phyloP scores from a whole-genome alignment of 2,329 filamentous ascomycete genomes.

The Fusarium scirpi region DNA sequence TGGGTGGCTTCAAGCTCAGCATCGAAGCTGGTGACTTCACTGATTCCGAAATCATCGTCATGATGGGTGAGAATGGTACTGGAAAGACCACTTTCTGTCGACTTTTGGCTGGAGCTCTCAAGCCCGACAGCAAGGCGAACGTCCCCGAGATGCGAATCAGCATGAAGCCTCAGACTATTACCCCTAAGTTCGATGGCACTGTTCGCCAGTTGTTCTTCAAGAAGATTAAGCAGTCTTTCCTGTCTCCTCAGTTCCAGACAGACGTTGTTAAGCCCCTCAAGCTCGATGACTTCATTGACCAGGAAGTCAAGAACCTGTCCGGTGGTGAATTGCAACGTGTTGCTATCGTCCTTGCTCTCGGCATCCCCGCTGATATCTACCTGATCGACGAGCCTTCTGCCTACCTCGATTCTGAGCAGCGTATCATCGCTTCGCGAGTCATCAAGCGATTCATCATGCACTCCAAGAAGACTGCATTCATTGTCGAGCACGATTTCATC shows the following conservation, averaged over 20 bases:
- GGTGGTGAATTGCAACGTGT: constrained; percentile 99
- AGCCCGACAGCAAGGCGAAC: constrained; percentile 83
- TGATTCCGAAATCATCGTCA: constrained; percentile 98
- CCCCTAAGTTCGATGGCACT: constrained; percentile 96
- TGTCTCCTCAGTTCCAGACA: constrained; percentile 98
- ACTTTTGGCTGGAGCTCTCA: constrained; percentile 91
- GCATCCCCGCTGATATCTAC: constrained; percentile 96
- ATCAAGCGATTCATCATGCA: constrained; percentile 99
- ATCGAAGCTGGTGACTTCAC: constrained; percentile 91
- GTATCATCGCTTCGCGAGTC: constrained; percentile 95
- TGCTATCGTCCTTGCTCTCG: constrained; percentile 95
- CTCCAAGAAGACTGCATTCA: constrained; percentile 98
- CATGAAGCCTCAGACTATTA: constrained; percentile 99
- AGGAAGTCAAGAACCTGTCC: constrained; percentile 98
- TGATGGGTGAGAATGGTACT: constrained; percentile 99
- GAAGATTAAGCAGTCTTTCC: constrained; percentile 97
- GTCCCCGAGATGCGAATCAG: constrained; percentile 96
- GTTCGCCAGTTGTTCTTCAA: constrained; percentile 99
- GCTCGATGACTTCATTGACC: constrained; percentile 98
- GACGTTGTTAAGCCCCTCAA: constrained; percentile 99
- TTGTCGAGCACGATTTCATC: constrained; percentile 99
- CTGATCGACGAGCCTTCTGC: constrained; percentile 97
- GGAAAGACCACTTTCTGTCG: constrained; percentile 99
- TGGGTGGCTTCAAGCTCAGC: constrained; percentile 86
- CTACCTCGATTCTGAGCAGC: constrained; percentile 98